phyloP scores from a whole-genome alignment of 2,329 filamentous ascomycete species.

The Cladophialophora yegresii region DNA sequence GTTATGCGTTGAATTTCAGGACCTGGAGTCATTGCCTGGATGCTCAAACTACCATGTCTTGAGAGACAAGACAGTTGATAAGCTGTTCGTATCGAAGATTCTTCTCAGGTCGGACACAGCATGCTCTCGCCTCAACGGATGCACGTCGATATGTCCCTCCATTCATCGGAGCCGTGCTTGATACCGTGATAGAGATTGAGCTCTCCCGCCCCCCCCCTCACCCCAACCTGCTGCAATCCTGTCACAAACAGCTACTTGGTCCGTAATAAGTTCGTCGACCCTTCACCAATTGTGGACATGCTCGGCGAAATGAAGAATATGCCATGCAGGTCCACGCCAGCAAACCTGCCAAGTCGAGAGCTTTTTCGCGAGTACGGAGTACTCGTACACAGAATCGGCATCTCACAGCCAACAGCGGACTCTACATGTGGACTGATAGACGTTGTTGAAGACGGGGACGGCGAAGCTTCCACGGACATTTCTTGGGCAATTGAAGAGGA shows the following conservation, averaged over 20 bases:
- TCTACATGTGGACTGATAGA: not conserved
- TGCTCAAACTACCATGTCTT: not conserved
- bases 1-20: not conserved
- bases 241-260: not conserved
- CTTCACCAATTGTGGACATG: no score
- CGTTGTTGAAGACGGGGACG: not conserved
- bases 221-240: not conserved
- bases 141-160: not conserved
- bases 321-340: no score
- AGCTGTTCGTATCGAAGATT: not conserved
- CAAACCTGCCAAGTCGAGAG: not conserved
- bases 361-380: not conserved
- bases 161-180: not conserved
- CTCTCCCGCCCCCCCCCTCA: conserved; percentile 1
- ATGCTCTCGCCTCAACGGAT: not conserved
- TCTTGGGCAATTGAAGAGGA: not conserved
- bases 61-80: not conserved
- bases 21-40: not conserved
- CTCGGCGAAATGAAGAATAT: not conserved
- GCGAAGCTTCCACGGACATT: not conserved
- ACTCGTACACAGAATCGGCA: not conserved
- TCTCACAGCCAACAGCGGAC: not conserved
- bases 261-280: no score
- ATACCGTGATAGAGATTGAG: not conserved
- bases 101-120: not conserved